phyloP scores from a whole-genome alignment of 495 filamentous ascomycete species.

The Aspergillus funiculosus region DNA sequence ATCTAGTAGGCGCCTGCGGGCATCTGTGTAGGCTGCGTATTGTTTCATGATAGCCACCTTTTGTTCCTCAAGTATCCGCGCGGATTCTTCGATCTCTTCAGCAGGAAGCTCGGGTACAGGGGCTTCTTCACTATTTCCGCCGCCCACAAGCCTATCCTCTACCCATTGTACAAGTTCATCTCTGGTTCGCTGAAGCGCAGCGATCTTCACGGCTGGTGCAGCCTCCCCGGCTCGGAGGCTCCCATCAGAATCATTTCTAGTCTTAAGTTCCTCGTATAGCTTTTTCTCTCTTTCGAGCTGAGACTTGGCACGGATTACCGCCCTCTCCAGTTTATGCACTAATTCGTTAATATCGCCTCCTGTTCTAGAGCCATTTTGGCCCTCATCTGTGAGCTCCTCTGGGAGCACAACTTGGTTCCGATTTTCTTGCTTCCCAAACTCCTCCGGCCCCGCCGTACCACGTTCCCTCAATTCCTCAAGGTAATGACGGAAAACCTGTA shows the following conservation, averaged over 20 bases:
- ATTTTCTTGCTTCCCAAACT: slow-evolving; percentile 41
- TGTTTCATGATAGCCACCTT: slow-evolving; percentile 46
- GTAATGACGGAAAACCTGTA: slow-evolving; percentile 49
- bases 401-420: slow-evolving; percentile 41
- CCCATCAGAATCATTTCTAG: slow-evolving; percentile 23
- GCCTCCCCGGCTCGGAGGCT: slow-evolving; percentile 7
- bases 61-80: slow-evolving; percentile 31
- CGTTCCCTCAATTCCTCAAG: slow-evolving; percentile 31
- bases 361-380: slow-evolving; percentile 10
- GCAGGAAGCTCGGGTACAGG: slow-evolving; percentile 33
- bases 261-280: slow-evolving; percentile 52
- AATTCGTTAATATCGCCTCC: slow-evolving; percentile 43
- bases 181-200: slow-evolving; percentile 50
- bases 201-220: slow-evolving; percentile 32
- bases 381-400: slow-evolving; percentile 21
- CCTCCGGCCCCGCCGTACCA: slow-evolving; percentile 42
- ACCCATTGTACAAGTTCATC: slow-evolving; percentile 68
- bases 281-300: slow-evolving; percentile 57
- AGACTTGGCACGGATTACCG: slow-evolving; percentile 57
- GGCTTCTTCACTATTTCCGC: slow-evolving; percentile 37
- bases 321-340: slow-evolving; percentile 57
- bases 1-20: slow-evolving; percentile 35
- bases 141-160: slow-evolving; percentile 56
- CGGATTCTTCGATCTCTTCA: slow-evolving; percentile 34
- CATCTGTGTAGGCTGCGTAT: slow-evolving; percentile 37